Conservation (phyloP, 163 green algal genomes). For the Prototheca cutis region DNA sequence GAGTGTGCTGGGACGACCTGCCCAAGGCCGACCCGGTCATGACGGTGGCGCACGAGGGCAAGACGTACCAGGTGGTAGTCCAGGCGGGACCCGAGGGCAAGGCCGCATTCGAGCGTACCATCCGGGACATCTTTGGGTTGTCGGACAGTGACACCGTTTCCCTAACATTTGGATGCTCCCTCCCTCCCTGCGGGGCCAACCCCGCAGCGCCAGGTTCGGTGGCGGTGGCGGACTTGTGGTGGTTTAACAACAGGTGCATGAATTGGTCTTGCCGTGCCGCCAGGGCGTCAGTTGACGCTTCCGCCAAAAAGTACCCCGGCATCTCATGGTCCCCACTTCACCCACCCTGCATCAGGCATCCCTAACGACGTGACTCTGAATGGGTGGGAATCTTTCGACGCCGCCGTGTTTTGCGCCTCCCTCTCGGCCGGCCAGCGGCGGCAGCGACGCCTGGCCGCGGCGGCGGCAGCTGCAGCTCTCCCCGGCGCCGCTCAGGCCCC, state of each 20-base stretch:
- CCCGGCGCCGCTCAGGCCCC: neutral
- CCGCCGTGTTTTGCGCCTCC: conserved; percentile 42
- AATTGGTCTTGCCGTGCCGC: too few species aligned
- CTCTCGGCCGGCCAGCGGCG: conserved; percentile 22
- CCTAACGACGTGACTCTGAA: conserved; percentile 31
- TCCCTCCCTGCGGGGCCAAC: too few species aligned
- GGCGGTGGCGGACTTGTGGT: too few species aligned
- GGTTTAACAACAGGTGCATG: too few species aligned
- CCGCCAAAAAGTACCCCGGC: too few species aligned
- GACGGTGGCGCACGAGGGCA: conserved; percentile 20
- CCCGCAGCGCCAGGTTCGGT: too few species aligned
- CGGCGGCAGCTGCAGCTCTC: neutral
- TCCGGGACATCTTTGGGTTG: conserved; percentile 35
- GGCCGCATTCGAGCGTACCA: conserved; percentile 29
- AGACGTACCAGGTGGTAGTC: conserved; percentile 33
- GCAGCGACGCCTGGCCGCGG: neutral
- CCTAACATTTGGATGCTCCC: conserved; percentile 41
- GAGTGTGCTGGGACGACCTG: conserved; percentile 11
- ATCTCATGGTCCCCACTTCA: too few species aligned
- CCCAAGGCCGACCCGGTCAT: conserved; percentile 33
- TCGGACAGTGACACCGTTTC: conserved; percentile 24
- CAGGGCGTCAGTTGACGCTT: too few species aligned
- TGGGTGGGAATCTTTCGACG: conserved; percentile 40
- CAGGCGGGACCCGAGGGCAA: conserved; percentile 25
- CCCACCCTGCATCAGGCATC: too few species aligned